Percentiles rank a stretch among this genome's conserved stretches.
phyloP scores from a whole-genome alignment of 176 grass and related monocot genomes.

The Oryza glaberrima region DNA sequence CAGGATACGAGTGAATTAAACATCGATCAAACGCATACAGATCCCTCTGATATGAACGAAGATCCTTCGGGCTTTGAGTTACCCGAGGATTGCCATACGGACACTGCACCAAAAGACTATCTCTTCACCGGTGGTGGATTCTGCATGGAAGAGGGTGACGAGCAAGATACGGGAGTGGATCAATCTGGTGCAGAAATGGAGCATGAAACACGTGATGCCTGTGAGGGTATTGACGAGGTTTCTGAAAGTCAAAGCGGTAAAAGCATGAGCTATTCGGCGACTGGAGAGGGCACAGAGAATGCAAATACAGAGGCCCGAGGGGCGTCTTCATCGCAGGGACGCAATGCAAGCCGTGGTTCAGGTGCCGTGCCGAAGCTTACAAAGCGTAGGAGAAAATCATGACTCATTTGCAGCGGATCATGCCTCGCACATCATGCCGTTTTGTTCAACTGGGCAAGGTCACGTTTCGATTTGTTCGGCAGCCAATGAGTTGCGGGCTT shows the following conservation, averaged over 20 bases:
- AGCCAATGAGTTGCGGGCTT: not conserved
- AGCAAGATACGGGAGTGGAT: conserved; percentile 34
- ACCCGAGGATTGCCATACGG: not conserved
- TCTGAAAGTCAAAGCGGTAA: conserved; percentile 16
- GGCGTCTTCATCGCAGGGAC: conserved; percentile 12
- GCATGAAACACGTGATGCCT: conserved; percentile 20
- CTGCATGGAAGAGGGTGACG: conserved; percentile 52
- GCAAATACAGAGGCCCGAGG: conserved; percentile 17
- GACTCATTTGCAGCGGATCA: not conserved
- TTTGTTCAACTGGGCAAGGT: not conserved
- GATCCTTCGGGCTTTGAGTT: conserved; percentile 28
- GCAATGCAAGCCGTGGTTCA: conserved; percentile 36
- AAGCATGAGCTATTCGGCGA: not conserved
- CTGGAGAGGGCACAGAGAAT: conserved; percentile 22
- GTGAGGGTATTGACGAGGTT: conserved; percentile 18
- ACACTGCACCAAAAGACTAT: conserved; percentile 46
- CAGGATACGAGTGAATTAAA: conserved; percentile 40
- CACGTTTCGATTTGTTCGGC: not conserved
- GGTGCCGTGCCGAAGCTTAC: conserved; percentile 49
- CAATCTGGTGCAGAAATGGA: conserved; percentile 24
- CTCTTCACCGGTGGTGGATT: conserved; percentile 78
- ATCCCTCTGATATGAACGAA: conserved; percentile 8
- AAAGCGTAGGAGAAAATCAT: conserved; percentile 57
- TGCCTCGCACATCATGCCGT: not conserved
- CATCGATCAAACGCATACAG: conserved; percentile 15